Base-by-base conservation (phyloP, 2,329 filamentous ascomycete species). In the Ceratocystis cubensis region DNA sequence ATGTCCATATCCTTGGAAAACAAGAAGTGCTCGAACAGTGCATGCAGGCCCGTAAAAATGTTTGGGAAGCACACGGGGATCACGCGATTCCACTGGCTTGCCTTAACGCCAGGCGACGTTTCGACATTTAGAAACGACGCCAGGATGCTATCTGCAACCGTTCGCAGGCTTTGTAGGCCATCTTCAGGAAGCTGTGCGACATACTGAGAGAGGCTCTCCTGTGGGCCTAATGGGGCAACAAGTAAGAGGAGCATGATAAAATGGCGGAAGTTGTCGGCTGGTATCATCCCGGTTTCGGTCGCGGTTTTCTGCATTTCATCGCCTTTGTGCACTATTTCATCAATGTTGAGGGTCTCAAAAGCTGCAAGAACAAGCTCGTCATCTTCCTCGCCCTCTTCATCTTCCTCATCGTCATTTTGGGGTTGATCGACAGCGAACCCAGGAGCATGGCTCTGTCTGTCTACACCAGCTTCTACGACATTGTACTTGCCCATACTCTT, bases 1-100 rank as follows among this genome's bases (percentile, higher is more conserved):
- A 89, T 81, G 70, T 89, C 84, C 25, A 90, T 77, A 69, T 86
- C 86, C 71, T 86, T 87, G 30, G 86, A 87, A 71, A 90, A 91
- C 30, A 91, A 79, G 70, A 91, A 90, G 72, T 87, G 85, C 70
- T 89, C 87, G 72, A 90, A 91, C 1, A 91, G 76, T 0, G 84
- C 80, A 69, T 82, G 84, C 69, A 91, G 81, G 0, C 86, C 85
- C 65, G 81, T 77, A 72, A 91, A 89, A 0, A 91, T 75, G 71
- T 84, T 84, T 0, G 87, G 87, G 64, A 87, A 79, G 59, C 82
- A 82, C 41, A 79, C 76, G 8, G 84, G 81, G 65, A 88, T 77
- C 41, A 87, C 79, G 5, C 77, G 75, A 72, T 82, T 80, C 75
- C 88, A 89, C 48, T 82, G 82, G 61, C 77, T 75, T 70, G 84